These are phyloP conservation scores for Ciborinia camelliae DNA, from an alignment of 2,329 filamentous ascomycete species.

Conservation along the genomic window DNA sequence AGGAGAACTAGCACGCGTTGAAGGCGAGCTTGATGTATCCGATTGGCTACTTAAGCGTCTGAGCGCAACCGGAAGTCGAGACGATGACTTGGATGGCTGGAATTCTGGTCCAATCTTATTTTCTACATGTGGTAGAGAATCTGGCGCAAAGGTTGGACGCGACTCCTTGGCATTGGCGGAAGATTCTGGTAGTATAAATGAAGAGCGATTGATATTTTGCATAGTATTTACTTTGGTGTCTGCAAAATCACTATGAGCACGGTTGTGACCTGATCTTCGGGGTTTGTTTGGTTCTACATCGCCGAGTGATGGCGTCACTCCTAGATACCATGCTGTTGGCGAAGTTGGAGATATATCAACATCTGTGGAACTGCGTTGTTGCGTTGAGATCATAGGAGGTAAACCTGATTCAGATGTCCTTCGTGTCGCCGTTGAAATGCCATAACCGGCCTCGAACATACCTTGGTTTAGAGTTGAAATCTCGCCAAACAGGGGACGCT, in stretches of 20 bases:
- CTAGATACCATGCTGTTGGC: slow-evolving; percentile 63
- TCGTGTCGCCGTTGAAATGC: slow-evolving; percentile 53
- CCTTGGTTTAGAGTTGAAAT: slow-evolving; percentile 59
- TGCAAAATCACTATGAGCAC: slow-evolving; percentile 60
- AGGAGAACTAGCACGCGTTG: slow-evolving; percentile 44
- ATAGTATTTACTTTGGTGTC: slow-evolving; percentile 35
- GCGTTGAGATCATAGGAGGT: slow-evolving; percentile 44
- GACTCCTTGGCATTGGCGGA: slow-evolving; percentile 6
- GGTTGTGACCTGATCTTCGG: slow-evolving; percentile 42
- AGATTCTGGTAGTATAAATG: slow-evolving; percentile 13
- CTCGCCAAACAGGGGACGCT: slow-evolving; percentile 70
- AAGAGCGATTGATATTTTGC: slow-evolving; percentile 18
- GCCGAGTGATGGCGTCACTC: slow-evolving; percentile 44
- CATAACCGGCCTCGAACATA: slow-evolving; percentile 53
- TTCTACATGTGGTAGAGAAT: not conserved
- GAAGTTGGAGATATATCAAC: slow-evolving; percentile 57
- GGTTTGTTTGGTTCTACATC: slow-evolving; percentile 33
- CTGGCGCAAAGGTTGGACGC: not conserved
- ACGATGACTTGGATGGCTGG: slow-evolving; percentile 22
- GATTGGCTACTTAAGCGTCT: slow-evolving; percentile 42
- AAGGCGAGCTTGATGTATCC: slow-evolving; percentile 41
- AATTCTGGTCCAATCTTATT: not conserved
- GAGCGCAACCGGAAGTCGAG: slow-evolving; percentile 32
- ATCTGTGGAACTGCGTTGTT: slow-evolving; percentile 55
- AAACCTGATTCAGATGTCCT: slow-evolving; percentile 71